Evolutionary conservation across 1,139 yeast genomes (phyloP).

Genomic region (Kodamaea derodonti): DNA sequence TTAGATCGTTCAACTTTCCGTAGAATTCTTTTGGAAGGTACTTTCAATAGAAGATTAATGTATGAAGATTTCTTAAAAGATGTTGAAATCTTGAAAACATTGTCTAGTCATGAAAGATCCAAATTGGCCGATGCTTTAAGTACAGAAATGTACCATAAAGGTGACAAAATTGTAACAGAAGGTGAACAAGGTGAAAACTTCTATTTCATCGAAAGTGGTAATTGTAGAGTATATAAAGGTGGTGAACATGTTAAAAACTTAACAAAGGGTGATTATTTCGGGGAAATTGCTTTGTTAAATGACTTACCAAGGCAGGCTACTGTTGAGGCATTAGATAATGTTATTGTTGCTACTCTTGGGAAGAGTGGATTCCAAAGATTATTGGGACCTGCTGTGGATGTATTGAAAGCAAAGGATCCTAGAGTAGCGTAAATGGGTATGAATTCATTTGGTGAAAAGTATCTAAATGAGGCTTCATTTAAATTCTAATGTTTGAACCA

Average conservation of each 20-base stretch:
- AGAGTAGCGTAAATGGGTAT: no score
- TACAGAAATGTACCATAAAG: constrained; percentile 69
- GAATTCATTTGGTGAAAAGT: no score
- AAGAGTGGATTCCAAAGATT: constrained; percentile 91
- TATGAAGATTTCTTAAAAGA: constrained; percentile 87
- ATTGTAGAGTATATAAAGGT: constrained; percentile 62
- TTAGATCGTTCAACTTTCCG: constrained; percentile 91
- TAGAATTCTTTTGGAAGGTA: constrained; percentile 83
- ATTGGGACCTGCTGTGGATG: constrained; percentile 87
- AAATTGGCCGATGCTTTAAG: constrained; percentile 93
- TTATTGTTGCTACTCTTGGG: constrained; percentile 86
- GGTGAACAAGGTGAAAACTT: constrained; percentile 93
- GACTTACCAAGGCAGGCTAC: constrained; percentile 96
- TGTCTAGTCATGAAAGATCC: constrained; percentile 81
- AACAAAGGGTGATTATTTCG: constrained; percentile 87
- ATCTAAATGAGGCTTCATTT: no score
- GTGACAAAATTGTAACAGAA: constrained; percentile 73
- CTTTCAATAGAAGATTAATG: constrained; percentile 84
- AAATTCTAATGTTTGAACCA: no score
- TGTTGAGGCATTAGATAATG: constrained; percentile 69
- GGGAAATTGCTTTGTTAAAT: constrained; percentile 89
- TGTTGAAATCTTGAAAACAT: constrained; percentile 70
- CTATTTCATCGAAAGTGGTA: constrained; percentile 84
- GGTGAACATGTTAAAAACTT: constrained; percentile 55
- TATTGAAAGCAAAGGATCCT: constrained; percentile 79